Evolutionary conservation across 345 rosid genomes (phyloP), one percentile per base, ranked within the genome.

Genomic region (Hevea brasiliensis): DNA sequence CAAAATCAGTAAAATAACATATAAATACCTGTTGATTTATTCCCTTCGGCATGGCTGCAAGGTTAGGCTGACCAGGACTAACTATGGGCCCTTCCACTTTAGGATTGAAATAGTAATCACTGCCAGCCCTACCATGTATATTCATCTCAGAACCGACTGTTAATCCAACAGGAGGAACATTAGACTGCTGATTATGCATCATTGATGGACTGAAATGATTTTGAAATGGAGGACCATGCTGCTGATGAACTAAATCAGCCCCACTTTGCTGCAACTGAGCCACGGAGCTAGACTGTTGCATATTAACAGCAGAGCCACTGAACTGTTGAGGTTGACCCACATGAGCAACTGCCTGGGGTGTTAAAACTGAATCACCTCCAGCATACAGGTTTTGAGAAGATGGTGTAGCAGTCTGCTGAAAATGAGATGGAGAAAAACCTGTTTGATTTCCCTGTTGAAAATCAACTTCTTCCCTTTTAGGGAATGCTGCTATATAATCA

Each of bases 381-480:
- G 73, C 74, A 67, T 87, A 76, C 42, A 57, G 77, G 64, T 79
- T 86, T 77, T 82, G 92, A 72, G 93, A 81, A 68, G 97, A 82
- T 53, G 91, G 71, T 40, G 58, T 70, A 55, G 82, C 86, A 73
- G 76, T 54, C 54, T 78, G 90, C 75, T 84, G 96, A 68, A 81
- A 80, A 68, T 84, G 89, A 17, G 94, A 74, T 68, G 94, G 91
- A 61, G 94, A 83, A 81, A 87, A 79, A 66, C 89, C 86, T 62
- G 84, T 53, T 78, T 85, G 89, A 65, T 84, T 85, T 66, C 84
- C 86, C 67, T 75, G 87, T 40, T 79, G 86, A 74, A 85, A 85
- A 72, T 91, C 96, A 62, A 65, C 77, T 68, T 84, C 95, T 68
- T 87, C 97, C 68, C 86, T 79, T 79, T 84, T 84, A 6, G 89